Evolutionary conservation across 306 rosid species (phyloP).

Genomic region (Fragaria vesca): DNA sequence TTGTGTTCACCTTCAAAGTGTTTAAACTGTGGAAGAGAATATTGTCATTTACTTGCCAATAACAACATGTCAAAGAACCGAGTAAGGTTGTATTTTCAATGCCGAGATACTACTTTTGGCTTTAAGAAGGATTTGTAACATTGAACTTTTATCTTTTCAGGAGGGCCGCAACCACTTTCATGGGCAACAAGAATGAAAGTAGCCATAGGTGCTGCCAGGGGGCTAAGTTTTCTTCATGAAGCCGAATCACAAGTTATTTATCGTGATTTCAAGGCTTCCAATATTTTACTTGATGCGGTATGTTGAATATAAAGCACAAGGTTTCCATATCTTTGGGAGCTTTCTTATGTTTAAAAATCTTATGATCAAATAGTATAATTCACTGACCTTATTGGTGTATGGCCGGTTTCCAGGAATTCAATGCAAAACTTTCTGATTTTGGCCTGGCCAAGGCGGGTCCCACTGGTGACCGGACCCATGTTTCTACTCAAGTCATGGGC

Average conservation of each 20-base stretch:
- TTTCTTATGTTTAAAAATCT: not conserved
- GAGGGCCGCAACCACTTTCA: conserved; percentile 87
- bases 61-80: not conserved
- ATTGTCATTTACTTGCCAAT: not conserved
- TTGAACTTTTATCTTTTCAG: conserved; percentile 36
- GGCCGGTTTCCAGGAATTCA: conserved; percentile 63
- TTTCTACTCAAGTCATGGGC: conserved; percentile 93
- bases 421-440: conserved; percentile 90
- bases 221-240: conserved; percentile 90
- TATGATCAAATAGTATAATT: not conserved
- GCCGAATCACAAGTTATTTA: conserved; percentile 90
- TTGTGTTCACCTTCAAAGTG: not conserved
- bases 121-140: conserved; percentile 6
- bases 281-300: conserved; percentile 88
- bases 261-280: conserved; percentile 96
- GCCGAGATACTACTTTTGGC: not conserved
- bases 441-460: conserved; percentile 98
- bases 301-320: conserved; percentile 17
- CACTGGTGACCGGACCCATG: conserved; percentile 93
- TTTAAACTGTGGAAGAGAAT: not conserved
- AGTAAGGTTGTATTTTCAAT: not conserved
- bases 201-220: conserved; percentile 89
- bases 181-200: conserved; percentile 93
- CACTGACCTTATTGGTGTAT: conserved; percentile 20
- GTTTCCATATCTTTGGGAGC: not conserved